A percentile compares a stretch with the other conserved stretches of the same genome.
phyloP scores from a whole-genome alignment of 176 grass and related monocot species.

The Carex myosuroides region DNA sequence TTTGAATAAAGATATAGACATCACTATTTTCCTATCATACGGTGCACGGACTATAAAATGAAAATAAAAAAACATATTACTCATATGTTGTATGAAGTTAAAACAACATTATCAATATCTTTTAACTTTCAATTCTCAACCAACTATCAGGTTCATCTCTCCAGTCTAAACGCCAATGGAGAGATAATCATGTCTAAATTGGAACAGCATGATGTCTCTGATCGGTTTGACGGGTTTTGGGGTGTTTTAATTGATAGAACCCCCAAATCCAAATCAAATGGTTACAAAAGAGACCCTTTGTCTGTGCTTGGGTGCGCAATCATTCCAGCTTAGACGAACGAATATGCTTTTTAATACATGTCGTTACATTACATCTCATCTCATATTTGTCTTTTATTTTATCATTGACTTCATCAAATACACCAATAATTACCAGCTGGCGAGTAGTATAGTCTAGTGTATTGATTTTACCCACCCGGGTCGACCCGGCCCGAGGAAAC shows the following conservation, averaged over 20 bases:
- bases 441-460: not conserved
- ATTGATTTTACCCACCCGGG: no score
- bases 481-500: no score
- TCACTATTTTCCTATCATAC: no score
- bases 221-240: not conserved
- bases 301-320: not conserved
- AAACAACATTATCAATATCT: no score
- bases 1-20: no score
- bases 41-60: no score
- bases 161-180: not conserved
- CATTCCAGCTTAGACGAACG: not conserved
- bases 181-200: not conserved
- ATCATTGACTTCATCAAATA: not conserved
- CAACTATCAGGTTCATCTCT: not conserved
- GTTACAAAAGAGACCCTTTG: not conserved
- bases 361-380: not conserved
- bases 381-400: not conserved
- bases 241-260: not conserved
- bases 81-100: no score
- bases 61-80: no score
- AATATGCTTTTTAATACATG: conserved; percentile 8
- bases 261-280: not conserved
- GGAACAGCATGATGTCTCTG: not conserved
- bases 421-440: not conserved
- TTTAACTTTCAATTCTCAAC: not conserved